A percentile compares a stretch with the other conserved stretches of the same genome.
Evolutionary conservation across 306 rosid genomes (phyloP).

Genomic region (Vicia sativa): DNA sequence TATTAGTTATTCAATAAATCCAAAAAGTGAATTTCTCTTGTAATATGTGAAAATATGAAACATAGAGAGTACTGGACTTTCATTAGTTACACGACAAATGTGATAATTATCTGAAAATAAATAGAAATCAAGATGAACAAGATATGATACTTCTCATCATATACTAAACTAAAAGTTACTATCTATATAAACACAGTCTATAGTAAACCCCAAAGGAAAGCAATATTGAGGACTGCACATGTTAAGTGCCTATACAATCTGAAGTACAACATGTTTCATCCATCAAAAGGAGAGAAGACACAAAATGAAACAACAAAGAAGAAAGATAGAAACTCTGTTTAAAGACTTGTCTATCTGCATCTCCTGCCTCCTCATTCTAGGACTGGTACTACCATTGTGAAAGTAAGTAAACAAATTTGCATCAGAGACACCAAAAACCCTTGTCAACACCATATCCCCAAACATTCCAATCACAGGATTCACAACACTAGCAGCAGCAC

Average conservation of each 20-base stretch:
- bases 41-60: too few relatives aligned
- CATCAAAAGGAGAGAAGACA: slow-evolving; percentile 81
- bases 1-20: too few relatives aligned
- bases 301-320: slow-evolving; percentile 72
- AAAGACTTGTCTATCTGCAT: slow-evolving; percentile 78
- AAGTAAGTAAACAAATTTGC: slow-evolving; percentile 55
- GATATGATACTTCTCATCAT: background rate
- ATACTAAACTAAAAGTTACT: slow-evolving; percentile 18
- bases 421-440: slow-evolving; percentile 66
- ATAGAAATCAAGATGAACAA: background rate
- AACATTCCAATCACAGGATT: slow-evolving; percentile 74
- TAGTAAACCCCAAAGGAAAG: slow-evolving; percentile 36
- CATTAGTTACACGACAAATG: slow-evolving; percentile 1
- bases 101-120: slow-evolving; percentile 28
- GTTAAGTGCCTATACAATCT: slow-evolving; percentile 44
- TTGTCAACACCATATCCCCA: slow-evolving; percentile 73
- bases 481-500: slow-evolving; percentile 57
- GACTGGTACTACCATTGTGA: slow-evolving; percentile 46
- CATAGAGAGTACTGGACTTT: too few relatives aligned
- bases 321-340: slow-evolving; percentile 69
- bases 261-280: slow-evolving; percentile 36
- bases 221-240: slow-evolving; percentile 30
- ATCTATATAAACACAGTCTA: slow-evolving; percentile 34
- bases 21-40: too few relatives aligned
- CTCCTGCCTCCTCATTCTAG: slow-evolving; percentile 88